phyloP scores from a whole-genome alignment of 1,139 yeast genomes.

The Yamadazyma diospyri region DNA sequence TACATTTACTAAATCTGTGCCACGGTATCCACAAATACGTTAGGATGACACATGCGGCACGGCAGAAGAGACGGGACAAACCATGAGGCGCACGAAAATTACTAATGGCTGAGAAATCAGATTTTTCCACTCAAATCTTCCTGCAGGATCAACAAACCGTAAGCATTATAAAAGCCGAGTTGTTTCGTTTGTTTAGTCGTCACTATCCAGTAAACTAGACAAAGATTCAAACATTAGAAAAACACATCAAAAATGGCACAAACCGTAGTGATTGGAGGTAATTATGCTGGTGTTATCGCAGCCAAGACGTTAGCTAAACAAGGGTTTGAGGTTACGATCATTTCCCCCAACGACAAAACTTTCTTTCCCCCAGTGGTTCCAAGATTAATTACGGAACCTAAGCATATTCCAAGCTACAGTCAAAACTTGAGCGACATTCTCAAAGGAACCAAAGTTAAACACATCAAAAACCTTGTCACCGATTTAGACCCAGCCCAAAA shows the following conservation, averaged over 20 bases:
- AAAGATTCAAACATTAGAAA: too few relatives aligned
- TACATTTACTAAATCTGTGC: too few relatives aligned
- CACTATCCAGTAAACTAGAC: too few relatives aligned
- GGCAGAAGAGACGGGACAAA: too few relatives aligned
- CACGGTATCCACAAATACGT: too few relatives aligned
- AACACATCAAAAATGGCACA: conserved; percentile 4
- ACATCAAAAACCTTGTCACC: conserved; percentile 17
- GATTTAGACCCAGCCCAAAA: conserved; percentile 17
- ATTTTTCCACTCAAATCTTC: too few relatives aligned
- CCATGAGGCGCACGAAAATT: too few relatives aligned
- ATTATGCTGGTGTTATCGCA: conserved; percentile 29
- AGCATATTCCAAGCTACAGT: conserved; percentile 11
- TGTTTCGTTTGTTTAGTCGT: too few relatives aligned
- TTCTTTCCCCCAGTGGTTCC: conserved; percentile 27
- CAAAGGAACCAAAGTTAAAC: conserved; percentile 11
- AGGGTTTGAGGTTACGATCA: conserved; percentile 14
- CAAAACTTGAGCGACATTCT: conserved; percentile 13
- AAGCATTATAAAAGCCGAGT: too few relatives aligned
- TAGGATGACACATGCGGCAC: too few relatives aligned
- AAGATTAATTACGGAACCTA: conserved; percentile 22
- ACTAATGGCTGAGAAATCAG: too few relatives aligned
- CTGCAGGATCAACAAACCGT: too few relatives aligned
- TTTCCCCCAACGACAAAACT: conserved; percentile 18
- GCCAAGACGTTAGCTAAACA: conserved; percentile 18
- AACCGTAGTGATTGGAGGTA: conserved; percentile 33